Evolutionary conservation across 257 asterid genomes (phyloP).

Genomic region (Forsythia viridissima): DNA sequence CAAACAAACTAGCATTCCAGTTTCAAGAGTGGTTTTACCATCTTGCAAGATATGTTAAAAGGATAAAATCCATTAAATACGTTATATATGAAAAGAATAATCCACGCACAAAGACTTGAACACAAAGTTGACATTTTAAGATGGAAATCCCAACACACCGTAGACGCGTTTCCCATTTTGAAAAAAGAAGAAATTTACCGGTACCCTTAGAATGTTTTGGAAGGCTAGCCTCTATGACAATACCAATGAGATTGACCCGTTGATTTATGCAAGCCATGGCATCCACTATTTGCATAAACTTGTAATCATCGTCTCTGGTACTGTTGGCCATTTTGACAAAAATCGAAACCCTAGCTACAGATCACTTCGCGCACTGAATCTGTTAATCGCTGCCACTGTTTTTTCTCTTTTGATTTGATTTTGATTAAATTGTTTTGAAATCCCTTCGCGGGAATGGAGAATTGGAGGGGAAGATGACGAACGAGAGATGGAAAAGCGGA

Average conservation of each 20-base stretch:
- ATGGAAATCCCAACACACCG: background rate
- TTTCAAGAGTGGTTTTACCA: background rate
- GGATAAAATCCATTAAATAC: background rate
- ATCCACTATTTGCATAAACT: conserved; percentile 50
- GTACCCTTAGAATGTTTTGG: conserved; percentile 65
- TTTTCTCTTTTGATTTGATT: background rate
- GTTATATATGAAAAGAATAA: background rate
- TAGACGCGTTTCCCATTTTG: background rate
- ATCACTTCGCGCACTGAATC: background rate
- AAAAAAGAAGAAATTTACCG: conserved; percentile 35
- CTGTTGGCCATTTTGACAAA: conserved; percentile 32
- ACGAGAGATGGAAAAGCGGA: background rate
- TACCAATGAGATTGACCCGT: conserved; percentile 66
- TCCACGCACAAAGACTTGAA: background rate
- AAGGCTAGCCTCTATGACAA: conserved; percentile 48
- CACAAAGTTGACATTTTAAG: no score
- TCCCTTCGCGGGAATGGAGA: background rate
- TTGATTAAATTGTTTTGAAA: background rate
- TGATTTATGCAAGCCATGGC: conserved; percentile 56
- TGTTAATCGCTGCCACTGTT: background rate
- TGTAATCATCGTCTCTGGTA: conserved; percentile 45
- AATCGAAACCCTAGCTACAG: conserved; percentile 26
- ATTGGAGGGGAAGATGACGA: background rate
- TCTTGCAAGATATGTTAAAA: background rate
- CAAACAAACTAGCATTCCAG: background rate